Conservation (phyloP, 768 basidiomycete species). For the Lactarius tabidus region DNA sequence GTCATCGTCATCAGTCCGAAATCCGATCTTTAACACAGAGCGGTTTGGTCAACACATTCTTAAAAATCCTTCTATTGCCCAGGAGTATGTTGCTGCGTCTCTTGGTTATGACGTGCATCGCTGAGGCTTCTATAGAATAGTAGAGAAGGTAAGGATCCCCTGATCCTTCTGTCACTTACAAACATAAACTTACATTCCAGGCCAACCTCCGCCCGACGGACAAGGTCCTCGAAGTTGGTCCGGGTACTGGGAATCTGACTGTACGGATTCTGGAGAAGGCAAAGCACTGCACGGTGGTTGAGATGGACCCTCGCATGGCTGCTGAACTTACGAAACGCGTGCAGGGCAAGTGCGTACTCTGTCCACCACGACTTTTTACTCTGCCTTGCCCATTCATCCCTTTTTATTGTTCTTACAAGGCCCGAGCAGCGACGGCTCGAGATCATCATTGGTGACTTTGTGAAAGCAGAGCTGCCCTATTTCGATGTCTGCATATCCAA, state of each 20-base stretch:
- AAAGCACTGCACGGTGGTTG: slow-evolving; percentile 89
- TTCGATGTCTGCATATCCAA: slow-evolving; percentile 99
- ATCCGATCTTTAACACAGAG: slow-evolving; percentile 92
- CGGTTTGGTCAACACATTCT: slow-evolving; percentile 97
- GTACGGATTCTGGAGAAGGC: slow-evolving; percentile 90
- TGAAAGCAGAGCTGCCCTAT: slow-evolving; percentile 96
- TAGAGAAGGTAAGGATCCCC: slow-evolving; percentile 47
- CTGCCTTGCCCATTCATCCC: neutral
- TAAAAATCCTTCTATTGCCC: slow-evolving; percentile 87
- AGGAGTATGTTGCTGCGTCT: slow-evolving; percentile 55
- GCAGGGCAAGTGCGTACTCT: slow-evolving; percentile 84
- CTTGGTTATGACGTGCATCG: slow-evolving; percentile 10
- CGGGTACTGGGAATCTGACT: slow-evolving; percentile 95
- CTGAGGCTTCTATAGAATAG: slow-evolving; percentile 15
- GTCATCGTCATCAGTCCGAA: slow-evolving; percentile 48
- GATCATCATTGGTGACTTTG: slow-evolving; percentile 95
- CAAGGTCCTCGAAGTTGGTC: slow-evolving; percentile 95
- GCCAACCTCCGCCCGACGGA: slow-evolving; percentile 92
- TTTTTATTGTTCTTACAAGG: slow-evolving; percentile 5
- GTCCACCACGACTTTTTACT: neutral
- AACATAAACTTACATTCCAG: slow-evolving; percentile 35
- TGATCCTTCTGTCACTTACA: neutral
- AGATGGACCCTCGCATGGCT: slow-evolving; percentile 87
- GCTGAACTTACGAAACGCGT: slow-evolving; percentile 85
- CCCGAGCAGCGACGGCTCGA: slow-evolving; percentile 95